Evolutionary conservation across 768 basidiomycete genomes (phyloP), one percentile per base, ranked within the genome.

Genomic region (Gymnopilus junonius): DNA sequence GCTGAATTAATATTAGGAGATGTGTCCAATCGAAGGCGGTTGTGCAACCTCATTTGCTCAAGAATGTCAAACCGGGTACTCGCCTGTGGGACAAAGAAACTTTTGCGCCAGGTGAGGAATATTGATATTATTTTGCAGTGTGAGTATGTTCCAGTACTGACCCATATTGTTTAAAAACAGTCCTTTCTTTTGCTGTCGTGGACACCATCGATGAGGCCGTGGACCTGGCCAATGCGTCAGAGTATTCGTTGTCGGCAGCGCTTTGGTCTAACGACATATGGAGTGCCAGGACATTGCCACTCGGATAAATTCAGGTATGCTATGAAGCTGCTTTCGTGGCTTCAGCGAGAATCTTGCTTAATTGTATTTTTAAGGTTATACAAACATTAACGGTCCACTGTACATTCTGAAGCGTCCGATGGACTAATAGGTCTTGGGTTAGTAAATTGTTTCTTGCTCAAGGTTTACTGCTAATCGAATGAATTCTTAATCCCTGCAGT

Each of bases 361-460:
- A 29, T 55, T 25, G 4, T 27, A 17, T 34, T 27, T 32, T 35
- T 0, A 37, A 86, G 87, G 87, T 3, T 80, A 77, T 51, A 77
- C 79, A 15, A 82, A 83, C 67, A 79, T 89, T 65, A 89, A 89
- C 61, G 87, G 85, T 1, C 71, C 80, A 84, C 84, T 3, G 65
- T 87, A 23, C 82, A 85, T 60, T 67, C 71, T 8, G 84, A 88
- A 64, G 66, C 74, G 6, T 58, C 61, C 8, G 71, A 78, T 53
- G 76, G 79, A 15, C 61, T 78, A 8, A 66, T 76, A 3, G 85
- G 85, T 0, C 73, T 86, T 20, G 81, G 83, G 85, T 86, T 70
- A 58, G 80, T 74, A 20, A 31, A n/a, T 11, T 12, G 14, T 21
- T 25, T 6, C 8, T 35, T 57, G 15, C 20, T n/a, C 14, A 15